Percentiles rank a stretch among this genome's conserved stretches.
These are phyloP conservation scores for Glaciozyma antarctica DNA, from an alignment of 768 basidiomycete genomes.

Conservation along the genomic window DNA sequence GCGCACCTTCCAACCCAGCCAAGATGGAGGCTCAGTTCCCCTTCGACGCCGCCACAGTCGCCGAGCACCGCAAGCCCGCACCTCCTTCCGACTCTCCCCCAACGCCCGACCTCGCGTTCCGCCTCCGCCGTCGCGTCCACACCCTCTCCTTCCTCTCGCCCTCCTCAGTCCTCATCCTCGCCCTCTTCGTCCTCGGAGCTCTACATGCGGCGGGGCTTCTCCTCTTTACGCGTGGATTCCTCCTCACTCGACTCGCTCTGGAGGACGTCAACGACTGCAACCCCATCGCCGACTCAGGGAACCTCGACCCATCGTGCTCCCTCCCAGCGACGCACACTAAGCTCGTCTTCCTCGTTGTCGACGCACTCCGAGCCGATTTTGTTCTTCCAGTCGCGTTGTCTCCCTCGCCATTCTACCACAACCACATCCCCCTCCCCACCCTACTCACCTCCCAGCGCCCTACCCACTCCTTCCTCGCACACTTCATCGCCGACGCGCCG, in stretches of 20 bases:
- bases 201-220: constrained; percentile 71
- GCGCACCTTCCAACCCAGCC: too few relatives aligned
- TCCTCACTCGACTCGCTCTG: constrained; percentile 67
- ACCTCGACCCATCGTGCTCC: constrained; percentile 42
- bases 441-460: constrained; percentile 60
- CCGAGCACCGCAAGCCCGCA: not conserved
- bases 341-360: constrained; percentile 77
- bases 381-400: constrained; percentile 55
- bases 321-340: constrained; percentile 61
- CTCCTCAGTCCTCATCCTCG: constrained; percentile 9
- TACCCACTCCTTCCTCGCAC: constrained; percentile 69
- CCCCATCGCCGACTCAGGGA: constrained; percentile 46
- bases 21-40: not conserved
- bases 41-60: not conserved
- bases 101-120: not conserved
- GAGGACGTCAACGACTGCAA: constrained; percentile 43
- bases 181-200: constrained; percentile 16
- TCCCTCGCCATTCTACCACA: constrained; percentile 61
- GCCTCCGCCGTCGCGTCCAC: constrained; percentile 5
- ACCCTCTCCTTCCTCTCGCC: constrained; percentile 19
- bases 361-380: constrained; percentile 90
- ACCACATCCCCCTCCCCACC: constrained; percentile 67
- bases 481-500: constrained; percentile 85
- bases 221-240: constrained; percentile 84
- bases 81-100: not conserved